phyloP scores from a whole-genome alignment of 176 grass and related monocot species.

The Typha latifolia region DNA sequence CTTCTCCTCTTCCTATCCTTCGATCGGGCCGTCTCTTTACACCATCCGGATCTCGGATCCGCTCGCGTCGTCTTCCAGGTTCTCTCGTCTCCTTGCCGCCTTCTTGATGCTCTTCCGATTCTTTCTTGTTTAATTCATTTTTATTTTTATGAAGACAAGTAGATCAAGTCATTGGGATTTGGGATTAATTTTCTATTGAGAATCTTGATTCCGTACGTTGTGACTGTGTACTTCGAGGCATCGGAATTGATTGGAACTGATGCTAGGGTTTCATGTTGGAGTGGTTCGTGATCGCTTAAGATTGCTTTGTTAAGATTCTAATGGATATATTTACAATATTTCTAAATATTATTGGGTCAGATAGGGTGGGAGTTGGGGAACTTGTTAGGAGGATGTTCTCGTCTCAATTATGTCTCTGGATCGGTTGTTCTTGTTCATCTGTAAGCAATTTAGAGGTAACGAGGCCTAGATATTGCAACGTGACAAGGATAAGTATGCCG shows the following conservation, averaged over 20 bases:
- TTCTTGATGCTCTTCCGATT: background rate
- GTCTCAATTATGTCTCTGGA: too few relatives aligned
- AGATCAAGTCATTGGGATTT: background rate
- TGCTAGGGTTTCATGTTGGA: background rate
- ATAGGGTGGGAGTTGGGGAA: too few relatives aligned
- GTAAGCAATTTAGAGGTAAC: too few relatives aligned
- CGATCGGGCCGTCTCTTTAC: conserved; percentile 25
- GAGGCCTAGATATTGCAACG: too few relatives aligned
- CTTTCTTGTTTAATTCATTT: too few relatives aligned
- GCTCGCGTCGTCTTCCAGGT: conserved; percentile 97
- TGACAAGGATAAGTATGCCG: too few relatives aligned
- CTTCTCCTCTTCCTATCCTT: conserved; percentile 3
- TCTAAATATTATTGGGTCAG: too few relatives aligned
- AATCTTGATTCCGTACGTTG: background rate
- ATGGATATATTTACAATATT: too few relatives aligned
- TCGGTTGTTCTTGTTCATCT: too few relatives aligned
- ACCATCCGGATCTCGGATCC: conserved; percentile 59
- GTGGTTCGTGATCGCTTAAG: background rate
- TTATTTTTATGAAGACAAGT: conserved; percentile 3
- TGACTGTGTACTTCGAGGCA: background rate
- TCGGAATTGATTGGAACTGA: background rate
- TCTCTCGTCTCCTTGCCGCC: background rate
- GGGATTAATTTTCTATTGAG: background rate
- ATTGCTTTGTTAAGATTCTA: too few relatives aligned
- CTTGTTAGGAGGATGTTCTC: too few relatives aligned